Evolutionary conservation across 257 asterid species (phyloP).

Genomic region (Nicotiana sylvestris): DNA sequence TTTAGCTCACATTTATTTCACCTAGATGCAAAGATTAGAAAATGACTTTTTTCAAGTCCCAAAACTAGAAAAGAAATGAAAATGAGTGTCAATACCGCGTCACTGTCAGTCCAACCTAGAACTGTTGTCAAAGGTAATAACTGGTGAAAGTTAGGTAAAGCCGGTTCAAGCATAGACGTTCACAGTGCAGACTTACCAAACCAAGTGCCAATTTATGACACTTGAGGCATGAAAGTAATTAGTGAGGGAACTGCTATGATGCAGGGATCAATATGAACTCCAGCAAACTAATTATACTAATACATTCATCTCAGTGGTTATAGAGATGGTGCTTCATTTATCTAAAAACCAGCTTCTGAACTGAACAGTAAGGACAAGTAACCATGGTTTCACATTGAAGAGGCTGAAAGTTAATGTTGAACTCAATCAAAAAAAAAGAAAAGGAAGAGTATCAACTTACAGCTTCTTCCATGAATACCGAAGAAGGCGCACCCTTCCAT

Average conservation of each 20-base stretch:
- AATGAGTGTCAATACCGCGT: neutral
- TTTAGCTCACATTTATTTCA: neutral
- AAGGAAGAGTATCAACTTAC: constrained; percentile 38
- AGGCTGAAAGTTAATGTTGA: neutral
- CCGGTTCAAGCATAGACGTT: neutral
- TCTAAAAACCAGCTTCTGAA: neutral
- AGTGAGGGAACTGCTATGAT: neutral
- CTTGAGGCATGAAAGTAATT: neutral
- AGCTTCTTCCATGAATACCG: constrained; percentile 79
- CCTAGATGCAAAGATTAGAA: neutral
- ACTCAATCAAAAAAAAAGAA: neutral
- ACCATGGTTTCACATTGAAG: neutral
- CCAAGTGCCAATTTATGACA: neutral
- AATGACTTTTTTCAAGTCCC: neutral
- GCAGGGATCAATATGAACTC: neutral
- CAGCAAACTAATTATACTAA: neutral
- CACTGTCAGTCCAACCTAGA: neutral
- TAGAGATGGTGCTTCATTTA: neutral
- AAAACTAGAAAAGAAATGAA: neutral
- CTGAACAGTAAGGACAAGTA: neutral
- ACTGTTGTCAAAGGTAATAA: neutral
- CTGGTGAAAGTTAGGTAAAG: neutral
- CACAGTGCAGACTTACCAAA: neutral
- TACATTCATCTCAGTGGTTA: neutral
- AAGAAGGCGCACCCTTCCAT: constrained; percentile 95